phyloP scores from a whole-genome alignment of 768 basidiomycete species.

The Tulasnella sp. region DNA sequence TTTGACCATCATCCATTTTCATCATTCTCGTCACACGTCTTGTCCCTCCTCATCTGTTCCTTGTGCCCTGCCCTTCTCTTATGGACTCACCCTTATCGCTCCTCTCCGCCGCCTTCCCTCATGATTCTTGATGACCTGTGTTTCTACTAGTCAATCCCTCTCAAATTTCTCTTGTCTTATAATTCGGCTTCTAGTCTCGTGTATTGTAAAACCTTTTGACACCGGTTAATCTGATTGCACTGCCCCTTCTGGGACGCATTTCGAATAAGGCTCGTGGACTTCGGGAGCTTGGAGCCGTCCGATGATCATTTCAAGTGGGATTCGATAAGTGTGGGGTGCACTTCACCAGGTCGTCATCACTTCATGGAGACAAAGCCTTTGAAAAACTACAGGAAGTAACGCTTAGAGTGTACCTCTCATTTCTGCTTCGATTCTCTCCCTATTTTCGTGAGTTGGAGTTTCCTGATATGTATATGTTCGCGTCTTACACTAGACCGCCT shows the following conservation, averaged over 20 bases:
- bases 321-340: too few species aligned
- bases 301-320: too few species aligned
- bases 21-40: not conserved
- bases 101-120: not conserved
- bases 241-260: not conserved
- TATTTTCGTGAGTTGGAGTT: slow-evolving; percentile 11
- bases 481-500: not conserved
- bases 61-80: not conserved
- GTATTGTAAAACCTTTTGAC: not conserved
- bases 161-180: not conserved
- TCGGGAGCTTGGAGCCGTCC: not conserved
- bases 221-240: not conserved
- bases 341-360: too few species aligned
- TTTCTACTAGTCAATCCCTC: not conserved
- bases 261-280: not conserved
- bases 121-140: not conserved
- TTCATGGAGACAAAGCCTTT: too few species aligned
- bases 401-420: too few species aligned
- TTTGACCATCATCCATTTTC: not conserved
- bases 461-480: too few species aligned
- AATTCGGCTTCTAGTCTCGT: not conserved
- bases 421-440: slow-evolving; percentile 20
- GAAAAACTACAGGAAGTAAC: too few species aligned
- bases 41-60: not conserved
- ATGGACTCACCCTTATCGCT: not conserved